Evolutionary conservation across 2,329 filamentous ascomycete species (phyloP).

Genomic region (Colletotrichum horii): DNA sequence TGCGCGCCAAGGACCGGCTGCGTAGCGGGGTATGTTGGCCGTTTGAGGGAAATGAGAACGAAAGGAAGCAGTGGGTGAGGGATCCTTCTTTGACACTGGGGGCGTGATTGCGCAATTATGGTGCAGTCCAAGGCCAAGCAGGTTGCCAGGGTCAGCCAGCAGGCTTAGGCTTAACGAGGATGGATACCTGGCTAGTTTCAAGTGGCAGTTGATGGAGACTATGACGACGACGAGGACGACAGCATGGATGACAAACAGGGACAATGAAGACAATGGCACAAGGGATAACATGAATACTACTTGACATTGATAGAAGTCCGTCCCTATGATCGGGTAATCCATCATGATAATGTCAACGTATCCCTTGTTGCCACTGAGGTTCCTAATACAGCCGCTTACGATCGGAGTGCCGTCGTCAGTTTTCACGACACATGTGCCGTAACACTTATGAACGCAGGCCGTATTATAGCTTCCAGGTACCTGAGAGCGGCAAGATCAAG

Average conservation of each 20-base stretch:
- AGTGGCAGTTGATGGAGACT: constrained; percentile 96
- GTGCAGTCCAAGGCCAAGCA: constrained; percentile 86
- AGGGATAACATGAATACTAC: neutral
- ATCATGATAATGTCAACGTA: neutral
- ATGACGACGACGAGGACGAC: constrained; percentile 47
- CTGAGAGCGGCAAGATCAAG: neutral
- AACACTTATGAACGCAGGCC: neutral
- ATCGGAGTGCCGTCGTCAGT: neutral
- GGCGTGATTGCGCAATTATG: neutral
- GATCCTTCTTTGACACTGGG: neutral
- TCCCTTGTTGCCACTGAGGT: neutral
- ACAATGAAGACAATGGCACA: neutral
- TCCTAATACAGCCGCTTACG: neutral
- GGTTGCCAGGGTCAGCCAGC: constrained; percentile 91
- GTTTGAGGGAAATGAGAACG: neutral
- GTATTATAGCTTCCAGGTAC: neutral
- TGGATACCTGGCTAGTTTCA: constrained; percentile 87
- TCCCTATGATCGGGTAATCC: rapidly evolving
- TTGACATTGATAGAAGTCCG: neutral
- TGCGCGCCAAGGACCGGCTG: neutral
- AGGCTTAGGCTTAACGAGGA: constrained; percentile 93
- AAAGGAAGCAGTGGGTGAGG: neutral
- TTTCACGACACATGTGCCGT: neutral
- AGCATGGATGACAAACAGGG: rapidly evolving
- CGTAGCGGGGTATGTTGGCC: neutral